Evolutionary conservation across 2,329 filamentous ascomycete genomes (phyloP), one percentile per base, ranked within the genome.

Genomic region (Xylariomycetidae sp.): DNA sequence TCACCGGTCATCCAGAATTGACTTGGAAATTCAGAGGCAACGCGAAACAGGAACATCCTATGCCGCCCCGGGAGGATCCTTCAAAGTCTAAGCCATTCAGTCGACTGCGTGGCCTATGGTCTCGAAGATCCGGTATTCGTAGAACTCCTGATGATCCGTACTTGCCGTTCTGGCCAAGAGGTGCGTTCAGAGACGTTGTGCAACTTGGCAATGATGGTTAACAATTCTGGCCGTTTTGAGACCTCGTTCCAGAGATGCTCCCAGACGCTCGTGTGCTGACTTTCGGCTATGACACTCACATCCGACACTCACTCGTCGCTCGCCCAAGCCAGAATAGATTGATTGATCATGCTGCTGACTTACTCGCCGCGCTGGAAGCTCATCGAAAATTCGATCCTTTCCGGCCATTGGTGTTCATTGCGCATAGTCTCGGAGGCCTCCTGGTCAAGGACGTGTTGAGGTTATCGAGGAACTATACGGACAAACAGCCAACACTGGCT

Each of bases 251-350:
- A 3, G 20, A 29, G n/a, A 19, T 36, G 4, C 4, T 41, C 20
- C 39, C 35, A 25, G 3, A 25, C n/a, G 31, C 26, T 19, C 25
- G 39, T 1, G 32, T 38, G 8, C 24, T 41, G 2, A 41, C 35
- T 4, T 41, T 41, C 13, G 39, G 39, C 3, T 41, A 41, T n/a
- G 39, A 41, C 25, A 38, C 35, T 5, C 34, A 38, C 10, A 36
- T 41, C 12, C 25, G 32, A 22, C 32, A 33, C 17, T 20, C 25
- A 7, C 27, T 38, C 10, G 12, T 28, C 9, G 19, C 32, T 6
- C 35, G 25, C 2, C 27, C 20, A 16, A 41, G 39, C 22, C 17
- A 25, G n/a, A 41, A 38, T 10, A 17, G 29, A 16, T 19, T 38
- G 9, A 22, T 14, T 2, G 35, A 38, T 14, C 35, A 41, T 25